A percentile compares a stretch with the other conserved stretches of the same genome.
Conservation (phyloP, 257 asterid species). For the Solanum corneliomulleri region DNA sequence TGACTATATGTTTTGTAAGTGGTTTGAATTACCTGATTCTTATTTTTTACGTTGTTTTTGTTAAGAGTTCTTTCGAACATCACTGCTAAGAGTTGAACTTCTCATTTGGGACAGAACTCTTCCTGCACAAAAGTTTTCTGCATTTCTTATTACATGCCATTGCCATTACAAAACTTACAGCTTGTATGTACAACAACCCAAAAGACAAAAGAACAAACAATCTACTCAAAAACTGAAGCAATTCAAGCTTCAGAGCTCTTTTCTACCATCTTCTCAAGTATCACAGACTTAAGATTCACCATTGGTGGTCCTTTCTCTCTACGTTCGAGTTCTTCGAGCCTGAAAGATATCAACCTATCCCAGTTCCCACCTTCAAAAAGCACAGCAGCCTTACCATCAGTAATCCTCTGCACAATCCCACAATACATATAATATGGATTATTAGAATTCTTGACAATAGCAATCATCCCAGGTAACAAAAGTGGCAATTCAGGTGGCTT, state of each 20-base stretch:
- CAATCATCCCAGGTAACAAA: conserved; percentile 82
- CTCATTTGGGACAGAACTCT: not conserved
- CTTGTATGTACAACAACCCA: not conserved
- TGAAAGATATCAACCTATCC: conserved; percentile 61
- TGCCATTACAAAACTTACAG: not conserved
- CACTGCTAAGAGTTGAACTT: not conserved
- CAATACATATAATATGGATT: conserved; percentile 73
- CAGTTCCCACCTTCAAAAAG: conserved; percentile 87
- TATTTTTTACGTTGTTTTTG: not conserved
- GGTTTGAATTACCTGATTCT: not conserved
- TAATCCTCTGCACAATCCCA: conserved; percentile 85
- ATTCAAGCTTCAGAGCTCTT: conserved; percentile 5
- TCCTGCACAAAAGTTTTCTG: not conserved
- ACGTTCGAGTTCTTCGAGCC: conserved; percentile 81
- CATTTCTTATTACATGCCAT: not conserved
- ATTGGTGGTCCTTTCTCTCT: conserved; percentile 78
- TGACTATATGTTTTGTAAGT: not conserved
- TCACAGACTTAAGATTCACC: conserved; percentile 67
- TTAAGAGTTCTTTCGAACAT: not conserved
- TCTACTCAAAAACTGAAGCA: not conserved
- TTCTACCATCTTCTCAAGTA: conserved; percentile 46
- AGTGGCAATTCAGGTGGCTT: conserved; percentile 71
- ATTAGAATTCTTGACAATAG: conserved; percentile 57
- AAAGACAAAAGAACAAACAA: not conserved
- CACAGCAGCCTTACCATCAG: conserved; percentile 83